Percentiles rank a stretch among this genome's conserved stretches.
phyloP scores from a whole-genome alignment of 2,329 filamentous ascomycete genomes.

The Ascochyta viciae-villosae region DNA sequence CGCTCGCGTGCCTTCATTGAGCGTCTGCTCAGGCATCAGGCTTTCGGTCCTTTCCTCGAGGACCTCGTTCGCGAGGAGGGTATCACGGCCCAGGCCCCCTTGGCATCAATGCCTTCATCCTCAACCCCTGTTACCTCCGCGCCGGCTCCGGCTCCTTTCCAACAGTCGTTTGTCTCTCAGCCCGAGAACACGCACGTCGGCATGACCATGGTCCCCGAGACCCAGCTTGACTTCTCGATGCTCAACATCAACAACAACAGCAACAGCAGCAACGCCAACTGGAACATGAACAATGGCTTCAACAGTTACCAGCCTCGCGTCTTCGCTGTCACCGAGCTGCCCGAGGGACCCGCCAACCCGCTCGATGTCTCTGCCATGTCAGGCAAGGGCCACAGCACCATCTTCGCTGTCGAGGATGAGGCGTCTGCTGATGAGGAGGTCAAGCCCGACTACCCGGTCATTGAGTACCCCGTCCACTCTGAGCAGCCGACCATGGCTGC shows the following conservation, averaged over 20 bases:
- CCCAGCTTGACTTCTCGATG: slow-evolving; percentile 75
- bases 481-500: slow-evolving; percentile 23
- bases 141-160: slow-evolving; percentile 60
- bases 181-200: slow-evolving; percentile 70
- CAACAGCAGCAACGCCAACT: slow-evolving; percentile 53
- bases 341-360: slow-evolving; percentile 67
- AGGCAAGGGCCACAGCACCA: slow-evolving; percentile 65
- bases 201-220: slow-evolving; percentile 85
- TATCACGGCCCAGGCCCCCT: slow-evolving; percentile 41
- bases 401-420: slow-evolving; percentile 46
- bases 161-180: slow-evolving; percentile 53
- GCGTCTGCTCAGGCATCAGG: slow-evolving; percentile 67
- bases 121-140: slow-evolving; percentile 41
- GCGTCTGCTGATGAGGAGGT: slow-evolving; percentile 53
- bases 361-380: slow-evolving; percentile 68
- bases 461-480: slow-evolving; percentile 52
- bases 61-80: slow-evolving; percentile 50
- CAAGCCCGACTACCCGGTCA: slow-evolving; percentile 59
- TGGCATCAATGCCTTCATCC: slow-evolving; percentile 36
- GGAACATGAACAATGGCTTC: slow-evolving; percentile 61
- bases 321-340: slow-evolving; percentile 75
- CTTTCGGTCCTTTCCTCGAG: slow-evolving; percentile 56
- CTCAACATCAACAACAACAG: slow-evolving; percentile 63
- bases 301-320: slow-evolving; percentile 67
- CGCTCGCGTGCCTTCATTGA: slow-evolving; percentile 83